Evolutionary conservation across 208 protist species (phyloP).

Genomic region (Leishmania arabica): DNA sequence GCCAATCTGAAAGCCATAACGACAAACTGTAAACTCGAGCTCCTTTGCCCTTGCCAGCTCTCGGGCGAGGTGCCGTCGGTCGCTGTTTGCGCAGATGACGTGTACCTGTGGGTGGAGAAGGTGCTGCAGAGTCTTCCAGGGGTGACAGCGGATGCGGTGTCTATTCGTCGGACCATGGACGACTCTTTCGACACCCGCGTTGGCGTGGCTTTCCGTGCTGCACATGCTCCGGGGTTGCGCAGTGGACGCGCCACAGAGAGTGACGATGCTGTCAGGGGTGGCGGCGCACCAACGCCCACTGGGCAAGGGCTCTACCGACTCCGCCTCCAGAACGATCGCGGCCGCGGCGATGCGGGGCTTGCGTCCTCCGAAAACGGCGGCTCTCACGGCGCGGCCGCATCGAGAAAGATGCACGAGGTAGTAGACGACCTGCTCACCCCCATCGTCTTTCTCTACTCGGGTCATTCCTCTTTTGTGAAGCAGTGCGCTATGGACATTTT

Average conservation of each 20-base stretch:
- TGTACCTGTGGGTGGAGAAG: slow-evolving; percentile 38
- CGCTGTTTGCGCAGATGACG: slow-evolving; percentile 27
- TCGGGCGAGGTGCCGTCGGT: slow-evolving; percentile 27
- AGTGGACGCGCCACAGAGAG: not conserved
- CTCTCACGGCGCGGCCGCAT: not conserved
- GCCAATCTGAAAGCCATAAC: slow-evolving; percentile 18
- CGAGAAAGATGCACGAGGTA: slow-evolving; percentile 11
- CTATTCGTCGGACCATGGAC: slow-evolving; percentile 40
- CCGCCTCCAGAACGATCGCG: not conserved
- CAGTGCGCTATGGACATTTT: slow-evolving; percentile 41
- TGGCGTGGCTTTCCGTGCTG: not conserved
- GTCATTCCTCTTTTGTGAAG: slow-evolving; percentile 21
- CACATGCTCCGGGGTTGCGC: no score
- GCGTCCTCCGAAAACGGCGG: not conserved
- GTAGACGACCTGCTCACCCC: slow-evolving; percentile 40
- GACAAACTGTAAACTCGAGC: slow-evolving; percentile 25
- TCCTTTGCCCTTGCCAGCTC: slow-evolving; percentile 19
- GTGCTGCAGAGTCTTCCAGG: slow-evolving; percentile 49
- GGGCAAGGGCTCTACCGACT: not conserved
- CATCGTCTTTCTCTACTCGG: slow-evolving; percentile 56
- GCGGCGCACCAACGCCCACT: not conserved
- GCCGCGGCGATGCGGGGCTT: not conserved
- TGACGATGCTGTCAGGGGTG: not conserved
- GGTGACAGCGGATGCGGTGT: slow-evolving; percentile 27
- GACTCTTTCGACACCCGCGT: slow-evolving; percentile 38